Evolutionary conservation across 108 stramenopile genomes (phyloP), one percentile per base, ranked within the genome.

Genomic region (Cyclotella atomus): DNA sequence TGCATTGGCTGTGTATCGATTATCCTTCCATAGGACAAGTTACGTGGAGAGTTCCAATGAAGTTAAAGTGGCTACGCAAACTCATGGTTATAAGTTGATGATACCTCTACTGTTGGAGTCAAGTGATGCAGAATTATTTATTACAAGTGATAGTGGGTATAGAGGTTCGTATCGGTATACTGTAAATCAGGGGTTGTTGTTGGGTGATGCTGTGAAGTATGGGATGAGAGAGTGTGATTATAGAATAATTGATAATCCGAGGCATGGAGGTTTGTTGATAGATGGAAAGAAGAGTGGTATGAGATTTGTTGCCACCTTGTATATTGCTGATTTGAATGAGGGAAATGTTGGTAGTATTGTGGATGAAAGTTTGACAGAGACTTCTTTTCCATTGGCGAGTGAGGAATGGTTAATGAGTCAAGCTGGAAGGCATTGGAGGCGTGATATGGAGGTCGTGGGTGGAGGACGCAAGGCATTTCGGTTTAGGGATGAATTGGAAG

Each of bases 301-400:
- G 84, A 68, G 86, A 61, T 20, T 88, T 71, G 82, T 75, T 8
- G 87, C 86, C 15, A 87, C 86, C 10, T 47, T 88, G 10, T 87
- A 87, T 24, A 78, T 88, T 59, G 87, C 84, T 5, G 86, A 85
- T n/a, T n/a, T n/a, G n/a, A n/a, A n/a, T n/a, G n/a, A n/a, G n/a
- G n/a, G n/a, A n/a, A n/a, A n/a, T n/a, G n/a, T n/a, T n/a, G n/a
- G n/a, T n/a, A n/a, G n/a, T 49, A 81, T 85, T 24, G 49, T 73
- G 35, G 73, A 73, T 20, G 43, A 54, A 9, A 87, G 55, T 23
- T 35, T 82, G 21, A 71, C 81, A 2, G 63, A 33, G 3, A 14
- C 76, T 61, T 38, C 62, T 24, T 82, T 82, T 61, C 81, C 81
- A 14, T 44, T 77, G 29, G 47, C 62, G 17, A 53, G 73, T 59